Evolutionary conservation across 2,329 filamentous ascomycete genomes (phyloP).

Genomic region (Penicillium vulpinum): DNA sequence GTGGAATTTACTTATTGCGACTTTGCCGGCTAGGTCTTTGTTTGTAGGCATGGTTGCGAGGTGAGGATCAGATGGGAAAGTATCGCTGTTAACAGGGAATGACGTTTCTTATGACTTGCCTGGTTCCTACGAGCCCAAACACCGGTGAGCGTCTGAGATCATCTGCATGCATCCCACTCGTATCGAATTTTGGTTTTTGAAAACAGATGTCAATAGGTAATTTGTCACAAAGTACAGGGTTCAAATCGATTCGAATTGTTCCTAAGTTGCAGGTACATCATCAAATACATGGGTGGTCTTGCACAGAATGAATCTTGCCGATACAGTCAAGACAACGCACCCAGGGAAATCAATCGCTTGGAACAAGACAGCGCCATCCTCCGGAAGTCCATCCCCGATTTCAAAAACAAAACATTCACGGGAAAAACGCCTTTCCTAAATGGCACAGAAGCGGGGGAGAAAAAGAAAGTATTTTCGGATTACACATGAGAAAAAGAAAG

Average conservation of each 20-base stretch:
- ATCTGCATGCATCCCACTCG: slow-evolving; percentile 1
- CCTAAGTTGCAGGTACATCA: slow-evolving; percentile 15
- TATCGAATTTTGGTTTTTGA: neutral
- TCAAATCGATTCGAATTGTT: slow-evolving; percentile 5
- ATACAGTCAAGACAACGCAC: slow-evolving; percentile 5
- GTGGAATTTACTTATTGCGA: slow-evolving; percentile 16
- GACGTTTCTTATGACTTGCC: neutral
- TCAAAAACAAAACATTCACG: slow-evolving; percentile 12
- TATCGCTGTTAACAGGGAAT: neutral
- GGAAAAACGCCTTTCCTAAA: slow-evolving; percentile 12
- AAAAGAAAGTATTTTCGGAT: slow-evolving; percentile 10
- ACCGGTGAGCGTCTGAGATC: slow-evolving; percentile 14
- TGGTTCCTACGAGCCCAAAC: neutral
- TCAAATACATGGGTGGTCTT: slow-evolving; percentile 12
- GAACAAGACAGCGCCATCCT: slow-evolving; percentile 12
- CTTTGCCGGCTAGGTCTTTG: slow-evolving; percentile 21
- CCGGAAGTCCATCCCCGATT: slow-evolving; percentile 10
- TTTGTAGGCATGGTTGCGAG: slow-evolving; percentile 15
- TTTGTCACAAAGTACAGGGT: neutral
- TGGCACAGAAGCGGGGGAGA: slow-evolving; percentile 6
- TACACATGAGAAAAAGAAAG: slow-evolving; percentile 12
- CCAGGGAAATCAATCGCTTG: slow-evolving; percentile 10
- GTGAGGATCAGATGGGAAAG: neutral
- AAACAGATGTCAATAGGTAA: neutral
- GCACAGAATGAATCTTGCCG: neutral